phyloP scores from a whole-genome alignment of 1,139 yeast species.

The Yamadazyma dendronema region DNA sequence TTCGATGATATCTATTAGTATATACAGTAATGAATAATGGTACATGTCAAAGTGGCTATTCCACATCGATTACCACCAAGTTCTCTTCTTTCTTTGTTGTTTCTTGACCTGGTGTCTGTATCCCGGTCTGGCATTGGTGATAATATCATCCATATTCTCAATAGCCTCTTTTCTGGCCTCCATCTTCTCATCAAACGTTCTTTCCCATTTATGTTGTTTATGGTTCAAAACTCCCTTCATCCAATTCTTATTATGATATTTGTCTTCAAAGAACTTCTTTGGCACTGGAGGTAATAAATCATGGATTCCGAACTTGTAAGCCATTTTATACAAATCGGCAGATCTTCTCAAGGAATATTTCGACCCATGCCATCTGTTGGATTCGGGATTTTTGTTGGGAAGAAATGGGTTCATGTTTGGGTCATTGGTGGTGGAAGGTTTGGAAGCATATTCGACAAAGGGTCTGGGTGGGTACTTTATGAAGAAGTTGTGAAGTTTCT shows the following conservation, averaged over 20 bases:
- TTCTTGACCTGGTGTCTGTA: conserved; percentile 57
- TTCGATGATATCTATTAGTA: background rate
- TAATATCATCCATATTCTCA: conserved; percentile 68
- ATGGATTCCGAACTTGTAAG: conserved; percentile 74
- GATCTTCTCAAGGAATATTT: conserved; percentile 80
- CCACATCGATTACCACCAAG: conserved; percentile 48
- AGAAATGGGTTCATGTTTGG: conserved; percentile 83
- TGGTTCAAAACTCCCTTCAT: conserved; percentile 78
- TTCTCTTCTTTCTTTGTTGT: conserved; percentile 45
- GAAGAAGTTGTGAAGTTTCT: conserved; percentile 71
- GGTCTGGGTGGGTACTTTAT: conserved; percentile 84
- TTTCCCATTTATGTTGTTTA: conserved; percentile 80
- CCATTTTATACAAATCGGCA: conserved; percentile 80
- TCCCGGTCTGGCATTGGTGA: conserved; percentile 62
- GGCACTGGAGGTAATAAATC: conserved; percentile 77
- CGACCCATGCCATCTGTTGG: conserved; percentile 75
- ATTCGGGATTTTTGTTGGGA: conserved; percentile 80
- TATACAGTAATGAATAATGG: too few species aligned
- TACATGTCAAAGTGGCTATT: too few species aligned
- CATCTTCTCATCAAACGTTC: conserved; percentile 61
- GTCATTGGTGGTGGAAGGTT: conserved; percentile 65
- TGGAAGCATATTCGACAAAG: conserved; percentile 59
- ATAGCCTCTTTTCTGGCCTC: conserved; percentile 65
- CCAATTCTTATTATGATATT: conserved; percentile 66
- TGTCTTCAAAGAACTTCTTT: conserved; percentile 77